Evolutionary conservation across 2,329 filamentous ascomycete genomes (phyloP).

Genomic region (Colletotrichum karsti): DNA sequence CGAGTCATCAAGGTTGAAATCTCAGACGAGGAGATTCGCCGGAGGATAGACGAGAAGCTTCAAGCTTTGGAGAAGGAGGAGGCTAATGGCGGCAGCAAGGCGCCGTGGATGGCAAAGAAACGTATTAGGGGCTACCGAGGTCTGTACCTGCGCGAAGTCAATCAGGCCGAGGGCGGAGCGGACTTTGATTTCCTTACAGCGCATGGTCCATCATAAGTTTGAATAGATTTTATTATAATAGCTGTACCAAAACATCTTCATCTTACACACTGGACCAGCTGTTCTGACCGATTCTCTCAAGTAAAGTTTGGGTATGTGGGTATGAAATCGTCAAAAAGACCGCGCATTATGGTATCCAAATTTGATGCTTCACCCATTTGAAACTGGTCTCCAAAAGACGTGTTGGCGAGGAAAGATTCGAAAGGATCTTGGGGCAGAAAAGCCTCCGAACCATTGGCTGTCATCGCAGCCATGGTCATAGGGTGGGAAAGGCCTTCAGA

Average conservation of each 20-base stretch:
- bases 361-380: slow-evolving; percentile 38
- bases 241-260: not conserved
- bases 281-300: not conserved
- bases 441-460: not conserved
- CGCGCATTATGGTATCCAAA: slow-evolving; percentile 42
- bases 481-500: not conserved
- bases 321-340: slow-evolving; percentile 47
- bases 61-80: slow-evolving; percentile 42
- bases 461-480: not conserved
- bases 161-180: slow-evolving; percentile 65
- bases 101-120: slow-evolving; percentile 45
- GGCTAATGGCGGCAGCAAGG: slow-evolving; percentile 34
- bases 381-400: slow-evolving; percentile 38
- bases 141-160: slow-evolving; percentile 66
- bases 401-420: slow-evolving; percentile 35
- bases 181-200: slow-evolving; percentile 71
- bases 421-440: slow-evolving; percentile 29
- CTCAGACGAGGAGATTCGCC: slow-evolving; percentile 73
- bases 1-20: slow-evolving; percentile 68
- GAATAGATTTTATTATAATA: not conserved
- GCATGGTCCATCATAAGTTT: not conserved
- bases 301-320: slow-evolving; percentile 31
- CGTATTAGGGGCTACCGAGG: slow-evolving; percentile 64
- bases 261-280: not conserved
- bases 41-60: slow-evolving; percentile 66